These are phyloP conservation scores for Protomyces inundatus DNA, from an alignment of 1,139 yeast species.

Conservation along the genomic window DNA sequence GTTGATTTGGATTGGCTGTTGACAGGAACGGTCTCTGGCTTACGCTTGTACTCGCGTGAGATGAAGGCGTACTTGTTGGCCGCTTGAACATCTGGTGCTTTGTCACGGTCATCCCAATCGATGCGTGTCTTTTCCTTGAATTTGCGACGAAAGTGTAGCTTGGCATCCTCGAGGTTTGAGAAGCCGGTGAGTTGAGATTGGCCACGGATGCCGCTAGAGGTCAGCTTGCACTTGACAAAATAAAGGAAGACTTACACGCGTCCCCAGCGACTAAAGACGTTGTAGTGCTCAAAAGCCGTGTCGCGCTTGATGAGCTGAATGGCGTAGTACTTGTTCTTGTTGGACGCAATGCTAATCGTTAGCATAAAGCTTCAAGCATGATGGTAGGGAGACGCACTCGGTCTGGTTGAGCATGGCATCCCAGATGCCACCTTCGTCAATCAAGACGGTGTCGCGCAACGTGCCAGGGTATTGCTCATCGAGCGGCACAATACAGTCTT, in stretches of 20 bases:
- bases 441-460: not conserved
- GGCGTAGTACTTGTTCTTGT: slow-evolving; percentile 14
- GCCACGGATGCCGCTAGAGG: not conserved
- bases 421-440: not conserved
- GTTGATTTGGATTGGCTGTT: not conserved
- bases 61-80: not conserved
- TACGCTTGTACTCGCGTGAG: not conserved
- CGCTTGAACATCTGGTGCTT: not conserved
- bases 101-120: not conserved
- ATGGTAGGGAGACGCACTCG: not conserved
- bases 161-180: not conserved
- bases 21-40: not conserved
- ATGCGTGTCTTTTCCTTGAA: slow-evolving; percentile 10
- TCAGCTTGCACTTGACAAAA: not conserved
- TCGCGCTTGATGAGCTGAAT: slow-evolving; percentile 2
- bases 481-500: not conserved
- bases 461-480: not conserved
- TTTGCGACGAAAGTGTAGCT: not conserved
- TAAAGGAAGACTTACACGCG: not conserved
- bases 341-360: not conserved
- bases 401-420: not conserved
- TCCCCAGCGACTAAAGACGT: slow-evolving; percentile 11
- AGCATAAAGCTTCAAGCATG: not conserved
- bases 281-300: not conserved
- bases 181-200: not conserved